These are phyloP conservation scores for Saccharomyces pastorianus DNA, from an alignment of 1,139 yeast genomes.

Conservation along the genomic window DNA sequence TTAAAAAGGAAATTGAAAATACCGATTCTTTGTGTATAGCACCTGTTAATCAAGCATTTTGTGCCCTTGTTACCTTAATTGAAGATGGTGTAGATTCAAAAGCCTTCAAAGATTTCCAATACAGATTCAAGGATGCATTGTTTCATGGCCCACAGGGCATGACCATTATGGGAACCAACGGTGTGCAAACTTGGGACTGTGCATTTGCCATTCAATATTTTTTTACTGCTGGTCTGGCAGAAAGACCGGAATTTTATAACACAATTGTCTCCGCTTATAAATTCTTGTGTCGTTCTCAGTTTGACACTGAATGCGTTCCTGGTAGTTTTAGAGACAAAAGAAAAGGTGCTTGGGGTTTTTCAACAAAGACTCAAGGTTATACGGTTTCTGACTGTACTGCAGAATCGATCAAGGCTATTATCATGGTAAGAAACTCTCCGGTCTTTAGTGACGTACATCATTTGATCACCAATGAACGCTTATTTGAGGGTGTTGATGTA, in stretches of 20 bases:
- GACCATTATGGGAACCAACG: constrained; percentile 95
- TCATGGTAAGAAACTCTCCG: constrained; percentile 75
- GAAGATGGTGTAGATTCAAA: constrained; percentile 67
- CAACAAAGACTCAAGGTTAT: constrained; percentile 95
- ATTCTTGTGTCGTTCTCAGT: constrained; percentile 76
- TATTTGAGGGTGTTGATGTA: constrained; percentile 66
- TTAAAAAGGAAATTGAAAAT: constrained; percentile 67
- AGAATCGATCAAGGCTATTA: constrained; percentile 86
- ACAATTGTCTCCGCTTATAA: constrained; percentile 56
- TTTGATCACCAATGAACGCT: constrained; percentile 44
- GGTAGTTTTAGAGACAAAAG: constrained; percentile 81
- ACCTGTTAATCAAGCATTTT: constrained; percentile 85
- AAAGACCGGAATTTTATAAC: constrained; percentile 55
- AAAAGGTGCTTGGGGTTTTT: constrained; percentile 94
- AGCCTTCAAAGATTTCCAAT: constrained; percentile 47
- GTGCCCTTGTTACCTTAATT: constrained; percentile 57
- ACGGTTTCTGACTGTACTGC: constrained; percentile 97
- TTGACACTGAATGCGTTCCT: constrained; percentile 66
- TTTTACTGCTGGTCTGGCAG: constrained; percentile 72
- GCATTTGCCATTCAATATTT: constrained; percentile 84
- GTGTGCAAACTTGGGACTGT: constrained; percentile 95
- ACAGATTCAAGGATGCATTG: constrained; percentile 64
- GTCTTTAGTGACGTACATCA: constrained; percentile 42
- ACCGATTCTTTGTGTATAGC: constrained; percentile 85
- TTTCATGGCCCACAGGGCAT: constrained; percentile 88